These are phyloP conservation scores for Chimonanthus salicifolius DNA, from an alignment of 164 flowering plant genomes.

Conservation along the genomic window DNA sequence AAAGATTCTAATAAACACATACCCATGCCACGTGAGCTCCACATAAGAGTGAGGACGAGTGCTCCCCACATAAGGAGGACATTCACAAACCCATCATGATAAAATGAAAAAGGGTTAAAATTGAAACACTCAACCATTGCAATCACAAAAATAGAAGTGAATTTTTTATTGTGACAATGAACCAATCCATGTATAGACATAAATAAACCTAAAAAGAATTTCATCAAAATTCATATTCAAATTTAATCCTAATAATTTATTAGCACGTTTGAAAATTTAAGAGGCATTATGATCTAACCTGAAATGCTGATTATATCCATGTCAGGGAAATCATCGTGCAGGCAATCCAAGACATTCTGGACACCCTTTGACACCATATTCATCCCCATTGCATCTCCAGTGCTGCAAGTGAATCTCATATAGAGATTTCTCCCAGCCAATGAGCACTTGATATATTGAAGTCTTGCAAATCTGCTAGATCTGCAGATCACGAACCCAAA, in stretches of 20 bases:
- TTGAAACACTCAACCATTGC: too few relatives aligned
- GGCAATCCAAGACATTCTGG: slow-evolving; percentile 78
- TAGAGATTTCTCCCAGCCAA: slow-evolving; percentile 72
- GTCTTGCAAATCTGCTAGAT: slow-evolving; percentile 80
- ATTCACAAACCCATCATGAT: too few relatives aligned
- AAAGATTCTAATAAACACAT: too few relatives aligned
- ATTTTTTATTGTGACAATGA: too few relatives aligned
- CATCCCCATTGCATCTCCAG: slow-evolving; percentile 98
- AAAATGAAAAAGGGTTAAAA: too few relatives aligned
- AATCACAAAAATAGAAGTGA: too few relatives aligned
- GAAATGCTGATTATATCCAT: slow-evolving; percentile 84
- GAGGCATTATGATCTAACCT: slow-evolving; percentile 28
- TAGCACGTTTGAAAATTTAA: background rate
- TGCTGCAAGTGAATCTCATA: slow-evolving; percentile 68
- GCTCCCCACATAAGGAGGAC: too few relatives aligned
- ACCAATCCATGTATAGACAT: too few relatives aligned
- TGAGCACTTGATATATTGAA: slow-evolving; percentile 58
- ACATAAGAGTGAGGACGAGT: too few relatives aligned
- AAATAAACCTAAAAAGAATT: too few relatives aligned
- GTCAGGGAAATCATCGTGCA: slow-evolving; percentile 66
- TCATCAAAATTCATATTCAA: background rate
- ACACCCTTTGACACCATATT: slow-evolving; percentile 96
- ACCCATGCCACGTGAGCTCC: too few relatives aligned
- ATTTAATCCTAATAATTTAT: background rate
- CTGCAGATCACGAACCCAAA: slow-evolving; percentile 28